These are phyloP conservation scores for Hymenoscyphus infarciens DNA, from an alignment of 2,329 filamentous ascomycete species.

Conservation along the genomic window DNA sequence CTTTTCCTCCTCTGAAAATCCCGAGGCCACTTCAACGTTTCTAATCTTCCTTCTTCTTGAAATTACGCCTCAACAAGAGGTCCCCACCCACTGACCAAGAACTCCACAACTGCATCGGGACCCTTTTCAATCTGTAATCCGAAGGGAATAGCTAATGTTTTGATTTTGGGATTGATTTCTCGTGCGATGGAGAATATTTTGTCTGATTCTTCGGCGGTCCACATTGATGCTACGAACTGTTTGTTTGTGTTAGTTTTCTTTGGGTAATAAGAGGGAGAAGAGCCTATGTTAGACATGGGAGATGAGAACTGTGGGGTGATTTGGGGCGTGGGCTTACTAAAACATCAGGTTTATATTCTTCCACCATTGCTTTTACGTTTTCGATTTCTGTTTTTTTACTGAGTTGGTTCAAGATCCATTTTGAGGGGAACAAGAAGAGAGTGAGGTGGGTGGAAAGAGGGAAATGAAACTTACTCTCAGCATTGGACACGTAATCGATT, in stretches of 20 bases:
- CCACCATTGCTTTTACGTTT: slow-evolving; percentile 52
- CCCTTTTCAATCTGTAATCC: slow-evolving; percentile 51
- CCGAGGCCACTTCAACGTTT: not conserved
- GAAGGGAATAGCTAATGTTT: slow-evolving; percentile 50
- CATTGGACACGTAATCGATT: slow-evolving; percentile 61
- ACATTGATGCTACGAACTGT: slow-evolving; percentile 57
- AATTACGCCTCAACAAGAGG: slow-evolving; percentile 19
- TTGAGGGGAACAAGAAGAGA: too few relatives aligned
- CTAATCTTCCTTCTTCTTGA: not conserved
- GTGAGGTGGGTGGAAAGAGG: not conserved
- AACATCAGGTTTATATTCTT: slow-evolving; percentile 49
- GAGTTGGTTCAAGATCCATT: too few relatives aligned
- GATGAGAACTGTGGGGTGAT: not conserved
- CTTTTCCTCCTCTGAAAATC: not conserved
- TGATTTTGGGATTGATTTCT: slow-evolving; percentile 44
- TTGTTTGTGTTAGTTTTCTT: not conserved
- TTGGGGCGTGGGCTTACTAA: slow-evolving; percentile 41
- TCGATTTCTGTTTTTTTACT: too few relatives aligned
- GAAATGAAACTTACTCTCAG: slow-evolving; percentile 46
- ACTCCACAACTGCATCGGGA: slow-evolving; percentile 53
- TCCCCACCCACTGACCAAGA: slow-evolving; percentile 41
- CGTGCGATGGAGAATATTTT: slow-evolving; percentile 45
- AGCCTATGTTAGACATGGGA: too few relatives aligned
- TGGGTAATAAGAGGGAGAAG: too few relatives aligned
- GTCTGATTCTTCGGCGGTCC: slow-evolving; percentile 45